Conservation (phyloP, 768 basidiomycete species). For the Boletellus ananas region DNA sequence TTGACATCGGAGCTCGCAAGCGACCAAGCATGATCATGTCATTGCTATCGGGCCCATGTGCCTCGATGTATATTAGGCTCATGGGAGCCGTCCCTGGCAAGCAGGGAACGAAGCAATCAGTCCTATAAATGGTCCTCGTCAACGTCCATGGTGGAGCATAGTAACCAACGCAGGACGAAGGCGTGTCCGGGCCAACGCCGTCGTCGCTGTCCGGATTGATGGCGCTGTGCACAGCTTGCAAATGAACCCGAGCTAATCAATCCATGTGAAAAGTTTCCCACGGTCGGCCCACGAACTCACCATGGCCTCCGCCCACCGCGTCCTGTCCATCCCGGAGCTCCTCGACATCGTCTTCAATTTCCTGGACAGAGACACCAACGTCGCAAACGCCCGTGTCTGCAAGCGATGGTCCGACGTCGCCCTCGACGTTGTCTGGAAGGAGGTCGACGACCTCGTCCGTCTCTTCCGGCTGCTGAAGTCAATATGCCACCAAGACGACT, state of each 20-base stretch:
- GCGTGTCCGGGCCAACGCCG: too few relatives aligned
- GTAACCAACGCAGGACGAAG: too few relatives aligned
- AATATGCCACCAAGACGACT: constrained; percentile 23
- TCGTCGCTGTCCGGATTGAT: too few relatives aligned
- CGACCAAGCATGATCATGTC: too few relatives aligned
- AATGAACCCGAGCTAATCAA: too few relatives aligned
- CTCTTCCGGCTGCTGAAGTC: constrained; percentile 52
- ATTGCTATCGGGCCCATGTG: too few relatives aligned
- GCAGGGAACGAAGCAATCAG: too few relatives aligned
- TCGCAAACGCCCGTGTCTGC: constrained; percentile 50
- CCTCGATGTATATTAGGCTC: background rate
- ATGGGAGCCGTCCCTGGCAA: background rate
- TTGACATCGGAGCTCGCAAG: background rate
- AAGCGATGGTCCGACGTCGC: constrained; percentile 57
- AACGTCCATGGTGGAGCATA: too few relatives aligned
- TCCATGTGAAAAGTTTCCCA: too few relatives aligned
- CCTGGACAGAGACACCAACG: constrained; percentile 40
- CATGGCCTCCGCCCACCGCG: constrained; percentile 20
- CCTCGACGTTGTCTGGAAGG: constrained; percentile 55
- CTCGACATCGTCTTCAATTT: constrained; percentile 53
- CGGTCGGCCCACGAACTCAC: background rate
- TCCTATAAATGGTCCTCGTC: too few relatives aligned
- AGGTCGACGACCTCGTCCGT: constrained; percentile 42
- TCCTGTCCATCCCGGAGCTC: constrained; percentile 55
- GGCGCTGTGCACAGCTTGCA: too few relatives aligned